A percentile compares a stretch with the other conserved stretches of the same genome.
These are phyloP conservation scores for Trichoderma orchidacearum DNA, from an alignment of 495 filamentous ascomycete species.

Conservation along the genomic window DNA sequence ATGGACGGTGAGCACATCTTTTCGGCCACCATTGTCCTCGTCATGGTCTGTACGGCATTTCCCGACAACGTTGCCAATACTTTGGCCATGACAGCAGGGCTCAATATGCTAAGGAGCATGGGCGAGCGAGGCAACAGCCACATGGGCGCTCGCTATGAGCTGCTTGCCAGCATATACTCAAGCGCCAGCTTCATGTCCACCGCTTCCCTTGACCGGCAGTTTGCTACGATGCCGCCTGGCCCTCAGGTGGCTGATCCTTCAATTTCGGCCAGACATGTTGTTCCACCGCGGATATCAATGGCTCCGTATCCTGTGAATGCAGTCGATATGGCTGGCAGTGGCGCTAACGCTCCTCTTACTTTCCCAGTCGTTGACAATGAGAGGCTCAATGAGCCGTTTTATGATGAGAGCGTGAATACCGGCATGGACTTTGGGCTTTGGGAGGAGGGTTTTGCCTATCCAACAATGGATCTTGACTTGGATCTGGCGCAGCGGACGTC, in stretches of 20 bases:
- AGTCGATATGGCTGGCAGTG: background rate
- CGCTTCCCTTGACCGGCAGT: background rate
- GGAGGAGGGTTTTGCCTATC: slow-evolving; percentile 1
- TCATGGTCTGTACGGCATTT: slow-evolving; percentile 37
- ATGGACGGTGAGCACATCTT: slow-evolving; percentile 37
- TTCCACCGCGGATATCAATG: background rate
- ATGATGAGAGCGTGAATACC: background rate
- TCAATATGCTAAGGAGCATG: slow-evolving; percentile 29
- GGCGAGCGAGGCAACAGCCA: slow-evolving; percentile 34
- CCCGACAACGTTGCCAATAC: slow-evolving; percentile 23
- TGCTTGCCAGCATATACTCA: slow-evolving; percentile 10
- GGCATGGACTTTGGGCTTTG: background rate
- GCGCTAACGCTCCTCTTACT: background rate
- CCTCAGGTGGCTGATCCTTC: background rate
- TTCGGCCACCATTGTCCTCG: slow-evolving; percentile 31
- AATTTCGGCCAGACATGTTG: background rate
- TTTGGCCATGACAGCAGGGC: slow-evolving; percentile 25
- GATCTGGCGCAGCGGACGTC: background rate
- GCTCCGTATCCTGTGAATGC: background rate
- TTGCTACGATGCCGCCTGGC: background rate
- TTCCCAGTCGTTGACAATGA: background rate
- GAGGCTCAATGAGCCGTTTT: background rate
- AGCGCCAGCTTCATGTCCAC: background rate
- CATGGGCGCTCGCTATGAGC: slow-evolving; percentile 24
- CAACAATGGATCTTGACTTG: background rate